These are phyloP conservation scores for Plectranthus barbatus DNA, from an alignment of 257 asterid species.

Conservation along the genomic window DNA sequence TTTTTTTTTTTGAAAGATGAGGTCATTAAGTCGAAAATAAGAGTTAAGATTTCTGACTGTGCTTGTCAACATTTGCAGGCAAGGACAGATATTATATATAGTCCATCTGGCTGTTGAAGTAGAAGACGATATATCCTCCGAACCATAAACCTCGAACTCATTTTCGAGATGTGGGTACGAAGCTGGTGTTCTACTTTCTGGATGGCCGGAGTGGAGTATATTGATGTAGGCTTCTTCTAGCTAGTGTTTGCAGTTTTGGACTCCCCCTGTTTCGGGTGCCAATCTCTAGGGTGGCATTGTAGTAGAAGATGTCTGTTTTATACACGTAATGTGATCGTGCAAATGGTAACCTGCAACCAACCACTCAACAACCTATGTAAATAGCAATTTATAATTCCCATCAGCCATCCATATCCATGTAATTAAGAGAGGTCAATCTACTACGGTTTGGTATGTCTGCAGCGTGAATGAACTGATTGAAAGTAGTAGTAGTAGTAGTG, in stretches of 20 bases:
- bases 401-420: background rate
- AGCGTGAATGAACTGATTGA: background rate
- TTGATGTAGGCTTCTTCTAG: background rate
- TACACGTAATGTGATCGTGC: background rate
- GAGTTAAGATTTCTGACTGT: background rate
- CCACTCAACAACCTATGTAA: background rate
- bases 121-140: background rate
- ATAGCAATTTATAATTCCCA: background rate
- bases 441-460: background rate
- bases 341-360: background rate
- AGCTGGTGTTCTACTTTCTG: background rate
- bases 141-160: background rate
- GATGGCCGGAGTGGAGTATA: background rate
- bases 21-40: too few relatives aligned
- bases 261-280: too few relatives aligned
- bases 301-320: background rate
- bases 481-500: too few relatives aligned
- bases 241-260: background rate
- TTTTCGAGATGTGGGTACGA: background rate
- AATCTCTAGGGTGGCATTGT: background rate
- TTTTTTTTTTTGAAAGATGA: background rate
- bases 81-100: background rate
- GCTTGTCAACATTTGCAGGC: background rate
- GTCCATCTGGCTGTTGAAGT: background rate
- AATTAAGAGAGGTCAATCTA: background rate